A percentile compares a stretch with the other conserved stretches of the same genome.
Conservation (phyloP, 192 early-diverging fungal species). For the Podila verticillata region DNA sequence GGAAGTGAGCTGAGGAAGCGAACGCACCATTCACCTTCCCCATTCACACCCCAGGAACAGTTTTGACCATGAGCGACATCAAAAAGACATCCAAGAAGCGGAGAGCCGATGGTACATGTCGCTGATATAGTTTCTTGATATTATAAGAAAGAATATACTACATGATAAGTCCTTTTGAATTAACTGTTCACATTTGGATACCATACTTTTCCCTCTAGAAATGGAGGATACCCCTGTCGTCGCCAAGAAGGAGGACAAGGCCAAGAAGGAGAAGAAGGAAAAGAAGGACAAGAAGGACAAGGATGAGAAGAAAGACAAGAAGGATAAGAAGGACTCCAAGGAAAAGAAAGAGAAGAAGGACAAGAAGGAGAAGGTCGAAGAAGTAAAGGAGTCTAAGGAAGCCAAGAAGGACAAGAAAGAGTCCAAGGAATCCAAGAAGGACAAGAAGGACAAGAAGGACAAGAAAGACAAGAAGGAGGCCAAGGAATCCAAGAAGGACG, state of each 20-base stretch:
- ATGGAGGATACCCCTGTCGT: constrained; percentile 12
- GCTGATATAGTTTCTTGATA: no score
- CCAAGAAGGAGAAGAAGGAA: constrained; percentile 23
- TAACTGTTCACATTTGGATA: no score
- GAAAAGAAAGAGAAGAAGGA: constrained; percentile 12
- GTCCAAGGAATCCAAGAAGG: constrained; percentile 22
- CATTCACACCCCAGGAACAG: no score
- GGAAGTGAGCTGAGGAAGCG: no score
- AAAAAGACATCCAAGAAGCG: neutral
- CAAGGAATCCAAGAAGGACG: constrained; percentile 9
- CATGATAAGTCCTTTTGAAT: no score
- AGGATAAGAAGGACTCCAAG: constrained; percentile 9
- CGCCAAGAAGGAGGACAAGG: constrained; percentile 19
- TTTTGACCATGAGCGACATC: neutral
- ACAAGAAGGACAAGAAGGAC: constrained; percentile 20
- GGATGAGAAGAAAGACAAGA: constrained; percentile 5
- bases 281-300: constrained; percentile 20
- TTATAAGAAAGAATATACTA: no score
- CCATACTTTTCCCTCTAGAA: neutral
- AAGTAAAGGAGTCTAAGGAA: constrained; percentile 9
- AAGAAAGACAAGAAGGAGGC: constrained; percentile 9
- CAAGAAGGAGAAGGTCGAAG: constrained; percentile 14
- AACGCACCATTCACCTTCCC: no score
- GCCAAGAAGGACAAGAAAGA: constrained; percentile 31
- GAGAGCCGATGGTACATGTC: neutral